Percentiles rank a stretch among this genome's conserved stretches.
Conservation (phyloP, 768 basidiomycete species). For the Tricholoma furcatifolium region DNA sequence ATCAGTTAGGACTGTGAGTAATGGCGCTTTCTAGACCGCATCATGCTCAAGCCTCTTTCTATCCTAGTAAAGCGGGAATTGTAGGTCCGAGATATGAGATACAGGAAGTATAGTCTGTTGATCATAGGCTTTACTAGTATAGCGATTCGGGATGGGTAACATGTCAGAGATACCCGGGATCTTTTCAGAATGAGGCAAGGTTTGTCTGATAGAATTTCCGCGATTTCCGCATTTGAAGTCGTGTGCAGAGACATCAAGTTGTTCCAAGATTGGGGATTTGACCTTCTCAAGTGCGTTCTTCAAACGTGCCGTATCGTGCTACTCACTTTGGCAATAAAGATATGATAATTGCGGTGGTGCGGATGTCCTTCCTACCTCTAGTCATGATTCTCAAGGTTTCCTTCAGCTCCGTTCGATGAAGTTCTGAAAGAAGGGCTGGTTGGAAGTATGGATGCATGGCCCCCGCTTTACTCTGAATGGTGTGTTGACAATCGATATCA, state of each 20-base stretch:
- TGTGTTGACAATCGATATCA: neutral
- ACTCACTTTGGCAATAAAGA: slow-evolving; percentile 17
- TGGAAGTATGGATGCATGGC: slow-evolving; percentile 39
- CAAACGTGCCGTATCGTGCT: too few species aligned
- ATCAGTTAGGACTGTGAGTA: slow-evolving; percentile 54
- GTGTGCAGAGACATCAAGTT: slow-evolving; percentile 46
- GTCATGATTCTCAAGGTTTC: neutral
- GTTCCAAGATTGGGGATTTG: slow-evolving; percentile 68
- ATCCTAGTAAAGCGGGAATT: slow-evolving; percentile 40
- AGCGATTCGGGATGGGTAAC: slow-evolving; percentile 69
- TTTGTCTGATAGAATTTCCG: neutral
- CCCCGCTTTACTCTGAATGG: neutral
- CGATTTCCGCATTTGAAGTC: neutral
- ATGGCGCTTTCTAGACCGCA: neutral
- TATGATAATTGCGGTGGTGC: slow-evolving; percentile 59
- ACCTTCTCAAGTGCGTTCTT: slow-evolving; percentile 57
- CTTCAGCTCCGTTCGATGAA: slow-evolving; percentile 53
- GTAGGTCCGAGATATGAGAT: slow-evolving; percentile 22
- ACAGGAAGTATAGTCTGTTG: neutral
- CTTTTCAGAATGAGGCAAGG: slow-evolving; percentile 51
- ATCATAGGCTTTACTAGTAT: slow-evolving; percentile 31
- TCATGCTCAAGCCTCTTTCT: neutral
- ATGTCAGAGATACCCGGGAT: slow-evolving; percentile 64
- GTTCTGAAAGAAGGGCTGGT: slow-evolving; percentile 55
- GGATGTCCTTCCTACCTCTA: neutral